Percentiles rank a stretch among this genome's conserved stretches.
These are phyloP conservation scores for Nicotiana attenuata DNA, from an alignment of 257 asterid species.

Conservation along the genomic window DNA sequence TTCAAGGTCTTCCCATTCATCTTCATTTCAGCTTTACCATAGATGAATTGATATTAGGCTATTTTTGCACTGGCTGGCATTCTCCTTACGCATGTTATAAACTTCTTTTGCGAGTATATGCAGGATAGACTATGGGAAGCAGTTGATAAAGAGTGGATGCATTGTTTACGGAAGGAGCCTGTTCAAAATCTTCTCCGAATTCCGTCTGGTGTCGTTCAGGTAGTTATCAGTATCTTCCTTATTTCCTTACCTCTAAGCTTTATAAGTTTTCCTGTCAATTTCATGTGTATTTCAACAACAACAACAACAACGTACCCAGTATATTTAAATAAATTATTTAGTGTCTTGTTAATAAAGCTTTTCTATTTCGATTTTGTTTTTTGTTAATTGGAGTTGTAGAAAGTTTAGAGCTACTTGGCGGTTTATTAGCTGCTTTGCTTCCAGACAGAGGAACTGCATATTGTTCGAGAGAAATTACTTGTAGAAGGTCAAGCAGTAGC, in stretches of 20 bases:
- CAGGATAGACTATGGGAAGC: slow-evolving; percentile 85
- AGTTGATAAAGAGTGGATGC: slow-evolving; percentile 77
- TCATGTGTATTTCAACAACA: not conserved
- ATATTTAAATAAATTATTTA: not conserved
- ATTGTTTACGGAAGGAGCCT: slow-evolving; percentile 61
- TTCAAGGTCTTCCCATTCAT: slow-evolving; percentile 37
- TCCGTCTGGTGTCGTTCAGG: slow-evolving; percentile 56
- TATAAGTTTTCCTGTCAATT: not conserved
- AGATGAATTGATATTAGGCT: not conserved
- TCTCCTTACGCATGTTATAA: too few relatives aligned
- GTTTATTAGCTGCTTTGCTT: not conserved
- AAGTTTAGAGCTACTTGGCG: not conserved
- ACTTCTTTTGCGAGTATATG: slow-evolving; percentile 1
- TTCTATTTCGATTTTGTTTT: not conserved
- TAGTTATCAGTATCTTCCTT: not conserved
- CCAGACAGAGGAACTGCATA: not conserved
- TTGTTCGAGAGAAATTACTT: not conserved
- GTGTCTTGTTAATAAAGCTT: not conserved
- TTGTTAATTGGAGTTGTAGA: not conserved
- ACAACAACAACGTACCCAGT: not conserved
- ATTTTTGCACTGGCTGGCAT: not conserved
- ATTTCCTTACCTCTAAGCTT: not conserved
- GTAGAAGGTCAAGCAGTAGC: not conserved
- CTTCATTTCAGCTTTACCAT: not conserved
- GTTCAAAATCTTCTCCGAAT: slow-evolving; percentile 52